phyloP scores from a whole-genome alignment of 2,329 filamentous ascomycete genomes.

The Teratosphaeria viscida region DNA sequence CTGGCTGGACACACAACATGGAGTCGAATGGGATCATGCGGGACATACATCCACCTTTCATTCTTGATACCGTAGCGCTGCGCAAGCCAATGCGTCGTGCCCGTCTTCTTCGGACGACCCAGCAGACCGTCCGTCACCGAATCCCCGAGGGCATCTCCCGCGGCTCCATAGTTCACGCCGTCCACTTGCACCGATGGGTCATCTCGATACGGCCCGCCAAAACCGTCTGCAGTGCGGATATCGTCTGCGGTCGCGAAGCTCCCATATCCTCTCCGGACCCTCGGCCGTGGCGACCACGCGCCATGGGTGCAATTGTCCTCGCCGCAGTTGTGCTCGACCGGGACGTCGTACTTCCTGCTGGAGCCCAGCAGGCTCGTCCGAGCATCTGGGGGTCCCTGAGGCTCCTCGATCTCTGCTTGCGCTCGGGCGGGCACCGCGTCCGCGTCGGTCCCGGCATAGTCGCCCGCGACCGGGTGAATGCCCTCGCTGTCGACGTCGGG shows the following conservation, averaged over 20 bases:
- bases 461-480: constrained; percentile 22
- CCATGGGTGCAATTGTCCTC: constrained; percentile 52
- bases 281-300: constrained; percentile 61
- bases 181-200: constrained; percentile 1
- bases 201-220: constrained; percentile 28
- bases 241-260: constrained; percentile 24
- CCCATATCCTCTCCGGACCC: constrained; percentile 42
- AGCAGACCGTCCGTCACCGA: constrained; percentile 35
- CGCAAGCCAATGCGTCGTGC: constrained; percentile 61
- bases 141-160: constrained; percentile 32
- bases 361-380: constrained; percentile 30
- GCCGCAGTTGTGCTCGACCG: constrained; percentile 4
- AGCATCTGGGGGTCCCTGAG: constrained; percentile 24
- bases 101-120: constrained; percentile 50
- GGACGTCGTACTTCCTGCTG: constrained; percentile 15
- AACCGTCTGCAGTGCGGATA: constrained; percentile 22
- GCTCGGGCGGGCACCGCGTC: constrained; percentile 15
- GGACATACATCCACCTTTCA: constrained; percentile 58
- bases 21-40: neutral
- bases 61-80: constrained; percentile 64
- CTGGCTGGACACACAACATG: constrained; percentile 1
- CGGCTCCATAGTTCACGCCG: constrained; percentile 17
- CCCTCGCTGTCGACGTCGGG: constrained; percentile 13
- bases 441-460: constrained; percentile 18
- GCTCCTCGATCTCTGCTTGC: constrained; percentile 14